Evolutionary conservation across 2,329 filamentous ascomycete genomes (phyloP).

Genomic region (Botryotinia calthae): DNA sequence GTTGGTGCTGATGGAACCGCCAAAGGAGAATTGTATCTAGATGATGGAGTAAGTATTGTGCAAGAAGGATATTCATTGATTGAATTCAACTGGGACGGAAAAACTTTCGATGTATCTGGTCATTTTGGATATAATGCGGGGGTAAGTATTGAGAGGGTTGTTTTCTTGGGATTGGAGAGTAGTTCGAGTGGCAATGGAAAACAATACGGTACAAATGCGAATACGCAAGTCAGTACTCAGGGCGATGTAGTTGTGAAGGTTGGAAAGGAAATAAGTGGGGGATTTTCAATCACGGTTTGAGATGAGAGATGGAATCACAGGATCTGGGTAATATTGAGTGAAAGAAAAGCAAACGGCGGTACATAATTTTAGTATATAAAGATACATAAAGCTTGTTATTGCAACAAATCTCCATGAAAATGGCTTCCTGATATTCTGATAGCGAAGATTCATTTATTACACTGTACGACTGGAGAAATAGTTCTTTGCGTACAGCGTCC

Average conservation of each 20-base stretch:
- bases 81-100: slow-evolving; percentile 56
- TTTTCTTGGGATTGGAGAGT: slow-evolving; percentile 45
- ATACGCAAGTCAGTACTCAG: background rate
- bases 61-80: slow-evolving; percentile 55
- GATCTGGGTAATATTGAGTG: background rate
- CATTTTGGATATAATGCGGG: slow-evolving; percentile 51
- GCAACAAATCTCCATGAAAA: background rate
- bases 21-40: slow-evolving; percentile 67
- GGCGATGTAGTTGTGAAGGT: background rate
- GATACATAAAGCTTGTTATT: background rate
- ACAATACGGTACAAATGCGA: background rate
- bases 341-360: background rate
- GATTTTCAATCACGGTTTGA: background rate
- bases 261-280: background rate
- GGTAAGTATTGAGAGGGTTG: slow-evolving; percentile 49
- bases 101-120: slow-evolving; percentile 45
- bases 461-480: background rate
- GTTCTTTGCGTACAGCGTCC: background rate
- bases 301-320: background rate
- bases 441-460: background rate
- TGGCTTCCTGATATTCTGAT: background rate
- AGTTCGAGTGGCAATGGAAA: background rate
- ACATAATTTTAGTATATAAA: background rate
- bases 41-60: slow-evolving; percentile 69
- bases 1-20: slow-evolving; percentile 62